These are phyloP conservation scores for Hemisphaericaspora subhashii DNA, from an alignment of 1,139 yeast genomes.

Conservation along the genomic window DNA sequence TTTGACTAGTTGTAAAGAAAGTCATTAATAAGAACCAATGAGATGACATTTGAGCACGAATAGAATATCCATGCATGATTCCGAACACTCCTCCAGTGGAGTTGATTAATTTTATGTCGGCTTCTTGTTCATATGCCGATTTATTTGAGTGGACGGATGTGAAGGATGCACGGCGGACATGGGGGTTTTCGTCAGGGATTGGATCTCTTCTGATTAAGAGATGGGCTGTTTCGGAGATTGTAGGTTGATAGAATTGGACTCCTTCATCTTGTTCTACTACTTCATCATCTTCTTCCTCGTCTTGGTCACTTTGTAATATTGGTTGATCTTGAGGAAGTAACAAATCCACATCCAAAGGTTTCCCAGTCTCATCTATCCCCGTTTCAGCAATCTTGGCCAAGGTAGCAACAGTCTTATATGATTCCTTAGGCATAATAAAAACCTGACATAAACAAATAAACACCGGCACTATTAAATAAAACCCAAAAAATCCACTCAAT, in stretches of 20 bases:
- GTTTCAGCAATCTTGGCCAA: constrained; percentile 69
- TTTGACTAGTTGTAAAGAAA: constrained; percentile 76
- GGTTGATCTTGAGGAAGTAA: constrained; percentile 37
- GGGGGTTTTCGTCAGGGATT: constrained; percentile 4
- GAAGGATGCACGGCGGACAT: constrained; percentile 38
- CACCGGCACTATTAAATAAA: constrained; percentile 68
- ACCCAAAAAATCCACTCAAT: constrained; percentile 58
- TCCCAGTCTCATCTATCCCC: constrained; percentile 65
- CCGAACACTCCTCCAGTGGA: constrained; percentile 81
- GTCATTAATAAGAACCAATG: constrained; percentile 83
- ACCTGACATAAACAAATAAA: constrained; percentile 74
- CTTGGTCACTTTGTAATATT: too few species aligned
- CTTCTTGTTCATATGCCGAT: constrained; percentile 65
- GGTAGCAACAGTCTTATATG: constrained; percentile 70
- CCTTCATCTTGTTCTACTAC: constrained; percentile 3
- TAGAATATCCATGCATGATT: constrained; percentile 67
- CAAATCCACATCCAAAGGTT: constrained; percentile 44
- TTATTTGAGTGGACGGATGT: constrained; percentile 39
- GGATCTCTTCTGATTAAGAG: constrained; percentile 41
- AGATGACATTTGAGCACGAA: constrained; percentile 63
- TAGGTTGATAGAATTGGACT: constrained; percentile 29
- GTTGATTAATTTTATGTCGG: constrained; percentile 54
- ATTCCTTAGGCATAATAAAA: constrained; percentile 73
- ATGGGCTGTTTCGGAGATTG: constrained; percentile 43
- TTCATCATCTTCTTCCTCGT: constrained; percentile 1